Conservation (phyloP, 148 eudicot genomes). For the Fagopyrum tataricum region DNA sequence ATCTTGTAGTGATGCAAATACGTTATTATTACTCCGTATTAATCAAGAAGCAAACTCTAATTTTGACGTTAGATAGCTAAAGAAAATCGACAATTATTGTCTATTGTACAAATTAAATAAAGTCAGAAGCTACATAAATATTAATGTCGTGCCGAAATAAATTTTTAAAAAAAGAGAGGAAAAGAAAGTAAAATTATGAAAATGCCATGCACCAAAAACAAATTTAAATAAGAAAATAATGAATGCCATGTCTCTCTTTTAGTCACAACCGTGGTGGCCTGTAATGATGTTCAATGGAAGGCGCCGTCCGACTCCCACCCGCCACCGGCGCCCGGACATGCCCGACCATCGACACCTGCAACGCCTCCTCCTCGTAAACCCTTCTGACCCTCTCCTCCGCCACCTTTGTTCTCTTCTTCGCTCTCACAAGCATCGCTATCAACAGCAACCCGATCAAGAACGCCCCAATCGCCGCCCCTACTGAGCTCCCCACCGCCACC, state of each 20-base stretch:
- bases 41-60: too few relatives aligned
- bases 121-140: too few relatives aligned
- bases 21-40: too few relatives aligned
- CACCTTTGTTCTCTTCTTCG: constrained; percentile 68
- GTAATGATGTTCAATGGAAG: constrained; percentile 47
- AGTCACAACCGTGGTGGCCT: constrained; percentile 23
- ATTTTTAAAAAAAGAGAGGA: too few relatives aligned
- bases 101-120: too few relatives aligned
- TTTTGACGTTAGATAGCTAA: too few relatives aligned
- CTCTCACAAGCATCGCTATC: constrained; percentile 74
- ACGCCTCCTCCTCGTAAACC: constrained; percentile 90
- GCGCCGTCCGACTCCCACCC: constrained; percentile 47
- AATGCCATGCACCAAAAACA: neutral
- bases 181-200: too few relatives aligned
- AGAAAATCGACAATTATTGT: too few relatives aligned
- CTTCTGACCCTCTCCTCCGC: constrained; percentile 82
- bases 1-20: too few relatives aligned
- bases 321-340: constrained; percentile 78
- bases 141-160: too few relatives aligned
- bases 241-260: neutral
- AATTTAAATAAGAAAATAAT: neutral
- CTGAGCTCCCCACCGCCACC: constrained; percentile 52
- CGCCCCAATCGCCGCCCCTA: constrained; percentile 80
- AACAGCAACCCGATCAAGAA: constrained; percentile 58
- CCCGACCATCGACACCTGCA: constrained; percentile 88